Conservation (phyloP, 495 filamentous ascomycete species). For the Amniculicola lignicola region DNA sequence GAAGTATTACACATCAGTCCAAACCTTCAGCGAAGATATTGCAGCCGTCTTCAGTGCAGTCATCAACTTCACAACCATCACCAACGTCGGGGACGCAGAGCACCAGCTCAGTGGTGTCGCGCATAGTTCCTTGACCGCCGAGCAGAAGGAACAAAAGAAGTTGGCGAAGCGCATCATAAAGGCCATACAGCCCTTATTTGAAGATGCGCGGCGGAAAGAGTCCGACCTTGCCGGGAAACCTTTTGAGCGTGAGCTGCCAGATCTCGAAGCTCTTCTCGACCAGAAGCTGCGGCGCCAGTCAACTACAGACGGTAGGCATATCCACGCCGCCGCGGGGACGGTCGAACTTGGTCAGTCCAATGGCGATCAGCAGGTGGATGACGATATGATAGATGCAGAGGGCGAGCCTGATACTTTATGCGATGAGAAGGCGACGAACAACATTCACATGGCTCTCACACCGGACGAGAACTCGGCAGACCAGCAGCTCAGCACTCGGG, state of each 20-base stretch:
- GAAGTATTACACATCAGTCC: conserved; percentile 70
- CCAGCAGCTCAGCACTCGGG: conserved; percentile 18
- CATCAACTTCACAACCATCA: conserved; percentile 56
- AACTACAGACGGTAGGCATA: conserved; percentile 7
- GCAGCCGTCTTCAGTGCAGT: conserved; percentile 65
- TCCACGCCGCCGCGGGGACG: background rate
- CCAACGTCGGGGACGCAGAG: conserved; percentile 53
- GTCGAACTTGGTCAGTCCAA: background rate
- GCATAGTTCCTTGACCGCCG: conserved; percentile 52
- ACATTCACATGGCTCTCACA: conserved; percentile 34
- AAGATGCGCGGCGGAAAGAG: conserved; percentile 74
- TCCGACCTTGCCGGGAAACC: conserved; percentile 68
- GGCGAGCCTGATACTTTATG: background rate
- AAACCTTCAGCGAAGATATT: conserved; percentile 71
- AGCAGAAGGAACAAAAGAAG: conserved; percentile 63
- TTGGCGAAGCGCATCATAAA: conserved; percentile 82
- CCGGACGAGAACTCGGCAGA: conserved; percentile 32
- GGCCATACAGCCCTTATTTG: conserved; percentile 69
- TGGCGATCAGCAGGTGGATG: background rate
- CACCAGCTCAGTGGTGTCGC: conserved; percentile 51
- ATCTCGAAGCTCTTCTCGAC: conserved; percentile 71
- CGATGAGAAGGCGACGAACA: conserved; percentile 38
- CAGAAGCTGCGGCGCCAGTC: conserved; percentile 29
- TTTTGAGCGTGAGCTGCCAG: conserved; percentile 65
- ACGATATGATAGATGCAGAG: background rate